phyloP scores from a whole-genome alignment of 345 rosid genomes.

The Heritiera littoralis region DNA sequence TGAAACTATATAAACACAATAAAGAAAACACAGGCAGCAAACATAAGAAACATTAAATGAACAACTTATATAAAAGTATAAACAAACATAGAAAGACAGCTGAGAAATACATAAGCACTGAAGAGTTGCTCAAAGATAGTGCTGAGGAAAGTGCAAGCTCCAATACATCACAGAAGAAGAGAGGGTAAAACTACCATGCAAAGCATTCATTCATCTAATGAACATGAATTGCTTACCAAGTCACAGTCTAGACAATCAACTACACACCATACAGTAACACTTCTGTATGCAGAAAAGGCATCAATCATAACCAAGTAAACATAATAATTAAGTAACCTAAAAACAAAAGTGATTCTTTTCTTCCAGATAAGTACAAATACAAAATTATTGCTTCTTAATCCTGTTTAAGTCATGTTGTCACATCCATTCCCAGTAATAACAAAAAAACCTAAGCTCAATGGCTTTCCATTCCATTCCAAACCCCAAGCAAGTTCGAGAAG shows the following conservation, averaged over 20 bases:
- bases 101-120: not conserved
- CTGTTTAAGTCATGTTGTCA: not conserved
- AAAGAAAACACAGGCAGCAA: not conserved
- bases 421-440: not conserved
- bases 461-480: not conserved
- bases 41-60: constrained; percentile 4
- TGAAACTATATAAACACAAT: not conserved
- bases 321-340: not conserved
- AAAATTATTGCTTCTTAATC: not conserved
- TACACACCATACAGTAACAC: not conserved
- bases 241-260: not conserved
- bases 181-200: not conserved
- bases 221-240: not conserved
- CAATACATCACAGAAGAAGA: not conserved
- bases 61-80: not conserved
- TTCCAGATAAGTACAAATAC: not conserved
- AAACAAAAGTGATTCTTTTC: not conserved
- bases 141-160: constrained; percentile 1
- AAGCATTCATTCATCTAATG: not conserved
- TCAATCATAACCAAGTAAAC: not conserved
- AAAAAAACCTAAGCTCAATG: not conserved
- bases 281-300: not conserved
- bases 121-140: not conserved
- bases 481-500: not conserved
- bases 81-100: not conserved